These are phyloP conservation scores for Phytophthora lateralis DNA, from an alignment of 352 stramenopile species.

Conservation along the genomic window DNA sequence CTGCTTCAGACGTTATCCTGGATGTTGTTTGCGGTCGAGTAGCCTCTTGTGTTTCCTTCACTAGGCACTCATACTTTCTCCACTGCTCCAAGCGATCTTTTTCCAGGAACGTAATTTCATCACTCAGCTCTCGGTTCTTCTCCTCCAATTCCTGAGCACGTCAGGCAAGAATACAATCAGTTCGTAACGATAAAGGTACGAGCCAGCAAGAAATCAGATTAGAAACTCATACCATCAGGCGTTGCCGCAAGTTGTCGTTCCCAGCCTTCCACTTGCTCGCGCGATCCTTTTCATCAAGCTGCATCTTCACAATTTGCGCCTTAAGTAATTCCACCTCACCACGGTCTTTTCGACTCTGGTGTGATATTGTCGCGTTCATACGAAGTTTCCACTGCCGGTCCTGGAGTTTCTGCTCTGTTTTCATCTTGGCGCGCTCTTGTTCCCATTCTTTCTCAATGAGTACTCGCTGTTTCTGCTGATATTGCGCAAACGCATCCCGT, in stretches of 20 bases:
- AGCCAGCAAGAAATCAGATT: background rate
- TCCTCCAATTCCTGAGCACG: slow-evolving; percentile 70
- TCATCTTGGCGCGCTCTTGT: slow-evolving; percentile 73
- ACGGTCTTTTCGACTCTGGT: slow-evolving; percentile 64
- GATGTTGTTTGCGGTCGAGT: slow-evolving; percentile 3
- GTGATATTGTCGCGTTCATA: slow-evolving; percentile 56
- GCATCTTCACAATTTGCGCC: slow-evolving; percentile 83
- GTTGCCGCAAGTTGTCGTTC: slow-evolving; percentile 69
- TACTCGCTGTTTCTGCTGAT: slow-evolving; percentile 54
- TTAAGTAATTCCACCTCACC: slow-evolving; percentile 77
- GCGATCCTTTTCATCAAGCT: slow-evolving; percentile 69
- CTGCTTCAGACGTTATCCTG: slow-evolving; percentile 2
- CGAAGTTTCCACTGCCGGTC: slow-evolving; percentile 79
- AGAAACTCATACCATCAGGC: slow-evolving; percentile 53
- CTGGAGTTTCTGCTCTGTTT: slow-evolving; percentile 66
- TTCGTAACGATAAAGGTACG: background rate
- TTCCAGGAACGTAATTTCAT: slow-evolving; percentile 85
- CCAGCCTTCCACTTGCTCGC: slow-evolving; percentile 67
- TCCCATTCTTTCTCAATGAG: slow-evolving; percentile 77
- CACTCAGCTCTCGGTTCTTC: slow-evolving; percentile 69
- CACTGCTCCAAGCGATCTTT: slow-evolving; percentile 77
- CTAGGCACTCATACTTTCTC: slow-evolving; percentile 62
- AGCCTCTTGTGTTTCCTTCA: slow-evolving; percentile 54
- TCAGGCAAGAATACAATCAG: background rate
- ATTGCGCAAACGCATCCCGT: slow-evolving; percentile 53